Percentiles rank a stretch among this genome's conserved stretches.
These are phyloP conservation scores for Cryoendolithus antarcticus DNA, from an alignment of 2,329 filamentous ascomycete genomes.

Conservation along the genomic window DNA sequence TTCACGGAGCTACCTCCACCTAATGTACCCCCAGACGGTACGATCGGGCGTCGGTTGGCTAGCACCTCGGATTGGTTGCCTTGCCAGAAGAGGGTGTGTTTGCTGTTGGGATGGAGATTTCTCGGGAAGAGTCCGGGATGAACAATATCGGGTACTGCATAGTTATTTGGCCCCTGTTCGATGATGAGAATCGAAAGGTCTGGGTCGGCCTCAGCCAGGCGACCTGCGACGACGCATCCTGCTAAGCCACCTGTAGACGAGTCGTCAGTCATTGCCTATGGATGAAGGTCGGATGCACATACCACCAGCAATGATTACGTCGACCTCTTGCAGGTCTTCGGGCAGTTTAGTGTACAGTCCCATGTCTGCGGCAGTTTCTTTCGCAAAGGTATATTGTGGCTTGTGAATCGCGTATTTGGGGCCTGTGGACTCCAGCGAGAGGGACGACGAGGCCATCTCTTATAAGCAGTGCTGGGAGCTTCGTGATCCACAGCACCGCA, in stretches of 20 bases:
- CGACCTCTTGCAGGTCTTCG: constrained; percentile 32
- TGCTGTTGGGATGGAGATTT: constrained; percentile 35
- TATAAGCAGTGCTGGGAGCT: too few relatives aligned
- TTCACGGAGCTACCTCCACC: constrained; percentile 43
- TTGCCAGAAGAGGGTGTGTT: constrained; percentile 39
- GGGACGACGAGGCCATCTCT: too few relatives aligned
- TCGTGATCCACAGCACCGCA: too few relatives aligned
- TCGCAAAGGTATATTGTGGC: too few relatives aligned
- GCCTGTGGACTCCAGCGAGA: too few relatives aligned
- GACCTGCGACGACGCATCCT: constrained; percentile 37
- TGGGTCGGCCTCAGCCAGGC: constrained; percentile 39
- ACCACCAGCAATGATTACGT: constrained; percentile 41
- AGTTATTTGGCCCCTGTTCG: constrained; percentile 41
- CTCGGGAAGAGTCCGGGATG: constrained; percentile 37
- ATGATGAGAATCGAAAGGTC: constrained; percentile 40
- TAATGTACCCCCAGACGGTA: constrained; percentile 36
- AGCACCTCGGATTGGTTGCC: constrained; percentile 32
- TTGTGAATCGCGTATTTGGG: too few relatives aligned
- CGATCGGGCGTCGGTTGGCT: constrained; percentile 27
- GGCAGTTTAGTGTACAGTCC: constrained; percentile 24
- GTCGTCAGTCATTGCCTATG: background rate
- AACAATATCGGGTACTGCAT: constrained; percentile 36
- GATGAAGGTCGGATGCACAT: background rate
- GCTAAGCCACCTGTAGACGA: constrained; percentile 31
- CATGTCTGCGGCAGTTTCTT: background rate